These are phyloP conservation scores for Carpinus fangiana DNA, from an alignment of 306 rosid genomes.

Conservation along the genomic window DNA sequence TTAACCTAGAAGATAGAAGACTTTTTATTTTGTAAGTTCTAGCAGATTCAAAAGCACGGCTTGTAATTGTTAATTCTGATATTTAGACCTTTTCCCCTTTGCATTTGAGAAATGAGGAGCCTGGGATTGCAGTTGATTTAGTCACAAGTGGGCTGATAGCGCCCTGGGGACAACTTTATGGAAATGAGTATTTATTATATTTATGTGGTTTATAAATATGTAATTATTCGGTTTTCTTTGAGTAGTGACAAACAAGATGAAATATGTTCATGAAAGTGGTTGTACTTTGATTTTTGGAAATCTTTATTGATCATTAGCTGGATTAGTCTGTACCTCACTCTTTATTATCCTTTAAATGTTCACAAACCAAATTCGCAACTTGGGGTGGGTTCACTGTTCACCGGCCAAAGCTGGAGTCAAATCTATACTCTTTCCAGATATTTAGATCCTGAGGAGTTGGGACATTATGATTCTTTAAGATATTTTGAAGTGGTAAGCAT, in stretches of 20 bases:
- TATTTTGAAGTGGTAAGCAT: not conserved
- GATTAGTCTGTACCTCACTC: not conserved
- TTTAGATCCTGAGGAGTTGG: not conserved
- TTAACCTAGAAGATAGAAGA: not conserved
- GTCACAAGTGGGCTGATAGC: not conserved
- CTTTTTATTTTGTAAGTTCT: not conserved
- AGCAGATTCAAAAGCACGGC: not conserved
- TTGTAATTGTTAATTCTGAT: not conserved
- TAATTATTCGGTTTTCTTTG: not conserved
- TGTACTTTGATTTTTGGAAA: not conserved
- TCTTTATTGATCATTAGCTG: not conserved
- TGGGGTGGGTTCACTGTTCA: not conserved
- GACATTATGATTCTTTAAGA: not conserved
- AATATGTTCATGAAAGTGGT: not conserved
- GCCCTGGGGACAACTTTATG: not conserved
- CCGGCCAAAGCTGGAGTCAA: not conserved
- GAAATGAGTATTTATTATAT: not conserved
- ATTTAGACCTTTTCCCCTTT: not conserved
- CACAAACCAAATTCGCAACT: not conserved
- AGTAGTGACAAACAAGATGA: not conserved
- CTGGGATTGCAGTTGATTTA: not conserved
- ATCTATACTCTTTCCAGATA: not conserved
- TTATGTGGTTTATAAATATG: not conserved
- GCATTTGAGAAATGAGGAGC: slow-evolving; percentile 5
- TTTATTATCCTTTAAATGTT: not conserved